Base-by-base conservation (phyloP, 345 rosid genomes). In the Corchorus olitorius region DNA sequence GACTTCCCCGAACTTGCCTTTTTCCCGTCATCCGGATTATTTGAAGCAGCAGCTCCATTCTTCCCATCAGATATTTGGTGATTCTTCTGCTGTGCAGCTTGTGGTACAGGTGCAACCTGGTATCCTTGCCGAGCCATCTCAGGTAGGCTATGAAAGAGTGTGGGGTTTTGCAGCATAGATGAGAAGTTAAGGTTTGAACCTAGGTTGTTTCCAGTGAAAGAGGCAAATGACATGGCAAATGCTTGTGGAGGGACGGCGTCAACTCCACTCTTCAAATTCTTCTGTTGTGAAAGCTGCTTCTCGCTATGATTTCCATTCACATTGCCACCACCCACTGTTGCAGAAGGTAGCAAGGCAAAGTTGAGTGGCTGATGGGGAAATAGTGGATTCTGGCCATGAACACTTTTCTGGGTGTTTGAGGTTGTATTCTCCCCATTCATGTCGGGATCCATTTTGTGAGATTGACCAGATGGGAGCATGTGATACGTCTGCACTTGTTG, bases 161-260 rank as follows among this genome's bases (percentile, higher is more conserved):
- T 54, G 45, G 81, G 80, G 62, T 75, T 81, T 14, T 77, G 86
- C 19, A 79, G 74, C 77, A 76, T 76, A n/a, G 89, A 75, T 17
- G 94, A 81, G 81, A 88, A 87, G 76, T 77, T 84, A 34, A 90
- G 78, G 70, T 78, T 84, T 52, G 87, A 75, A 81, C 86, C 74
- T 20, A 86, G 59, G 72, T 71, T 72, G 77, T 77, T 75, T n/a
- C 81, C 83, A 8, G 60, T n/a, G 5, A 80, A 80, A 71, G 89
- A 86, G 43, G 87, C 80, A 76, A 84, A 90, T 37, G 94, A 80
- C 82, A 82, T 76, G 15, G 83, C 81, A 78, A 78, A 83, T 39
- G 84, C 76, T 43, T 83, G 83, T 34, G 82, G 19, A 65, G 86
- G 86, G 66, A 77, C 37, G 37, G 73, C 52, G 62, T 86, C 87